Evolutionary conservation across 2,329 filamentous ascomycete species (phyloP).

Genomic region (Fusarium beomiforme): DNA sequence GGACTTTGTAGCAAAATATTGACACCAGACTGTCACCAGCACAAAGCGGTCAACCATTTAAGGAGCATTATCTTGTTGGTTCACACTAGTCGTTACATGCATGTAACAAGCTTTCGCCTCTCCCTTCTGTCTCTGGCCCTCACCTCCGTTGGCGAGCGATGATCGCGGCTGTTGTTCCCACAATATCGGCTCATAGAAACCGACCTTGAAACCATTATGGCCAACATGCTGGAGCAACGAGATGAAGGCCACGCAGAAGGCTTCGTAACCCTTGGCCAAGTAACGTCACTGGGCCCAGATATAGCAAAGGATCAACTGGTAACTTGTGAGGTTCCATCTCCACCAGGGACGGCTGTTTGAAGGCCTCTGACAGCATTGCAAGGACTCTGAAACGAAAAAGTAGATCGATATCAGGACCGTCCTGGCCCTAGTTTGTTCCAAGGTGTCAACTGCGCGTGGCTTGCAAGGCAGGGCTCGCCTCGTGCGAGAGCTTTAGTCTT

Average conservation of each 20-base stretch:
- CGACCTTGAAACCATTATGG: conserved; percentile 28
- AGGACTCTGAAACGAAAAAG: conserved; percentile 39
- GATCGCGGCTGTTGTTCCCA: conserved; percentile 28
- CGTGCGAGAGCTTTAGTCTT: conserved; percentile 8
- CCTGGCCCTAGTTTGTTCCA: conserved; percentile 22
- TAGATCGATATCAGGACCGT: conserved; percentile 38
- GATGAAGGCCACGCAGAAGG: conserved; percentile 30
- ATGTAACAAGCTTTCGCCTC: conserved; percentile 26
- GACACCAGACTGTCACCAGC: not conserved
- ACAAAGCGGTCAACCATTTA: conserved; percentile 3
- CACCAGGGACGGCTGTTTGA: conserved; percentile 25
- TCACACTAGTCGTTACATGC: conserved; percentile 3
- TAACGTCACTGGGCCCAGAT: conserved; percentile 36
- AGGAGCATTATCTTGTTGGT: not conserved
- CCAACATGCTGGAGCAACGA: conserved; percentile 16
- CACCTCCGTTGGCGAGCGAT: conserved; percentile 23
- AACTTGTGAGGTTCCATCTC: conserved; percentile 26
- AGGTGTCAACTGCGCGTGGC: conserved; percentile 8
- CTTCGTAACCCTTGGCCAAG: conserved; percentile 37
- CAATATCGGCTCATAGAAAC: conserved; percentile 30
- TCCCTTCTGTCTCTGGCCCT: conserved; percentile 28
- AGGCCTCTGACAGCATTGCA: conserved; percentile 16
- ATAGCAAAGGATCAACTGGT: conserved; percentile 29
- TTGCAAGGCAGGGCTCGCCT: conserved; percentile 35
- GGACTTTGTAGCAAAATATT: not conserved